Evolutionary conservation across 2,329 filamentous ascomycete species (phyloP).

Genomic region (Knoxdaviesia proteae): DNA sequence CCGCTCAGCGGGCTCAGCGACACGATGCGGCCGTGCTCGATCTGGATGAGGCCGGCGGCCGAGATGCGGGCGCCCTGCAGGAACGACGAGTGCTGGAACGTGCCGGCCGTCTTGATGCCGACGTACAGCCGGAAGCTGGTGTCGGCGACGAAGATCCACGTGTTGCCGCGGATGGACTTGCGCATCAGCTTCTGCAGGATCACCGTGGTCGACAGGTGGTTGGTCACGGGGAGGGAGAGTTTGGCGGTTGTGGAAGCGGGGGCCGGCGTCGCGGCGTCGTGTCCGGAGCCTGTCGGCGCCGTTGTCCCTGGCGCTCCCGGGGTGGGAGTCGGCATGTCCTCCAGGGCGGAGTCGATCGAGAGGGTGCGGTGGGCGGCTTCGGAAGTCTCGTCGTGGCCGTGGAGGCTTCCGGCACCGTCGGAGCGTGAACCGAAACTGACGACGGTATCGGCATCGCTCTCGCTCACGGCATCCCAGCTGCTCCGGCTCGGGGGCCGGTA

Average conservation of each 20-base stretch:
- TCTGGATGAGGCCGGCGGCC: conserved; percentile 66
- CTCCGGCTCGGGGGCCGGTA: conserved; percentile 15
- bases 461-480: not conserved
- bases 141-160: conserved; percentile 86
- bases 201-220: conserved; percentile 48
- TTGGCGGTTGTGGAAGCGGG: not conserved
- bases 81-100: conserved; percentile 84
- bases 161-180: conserved; percentile 64
- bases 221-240: conserved; percentile 18
- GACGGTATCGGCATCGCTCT: conserved; percentile 8
- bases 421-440: not conserved
- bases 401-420: not conserved
- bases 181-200: conserved; percentile 62
- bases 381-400: not conserved
- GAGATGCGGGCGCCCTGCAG: conserved; percentile 64
- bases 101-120: conserved; percentile 72
- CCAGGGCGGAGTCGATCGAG: conserved; percentile 23
- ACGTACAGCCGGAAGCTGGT: conserved; percentile 71
- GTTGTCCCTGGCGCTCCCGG: conserved; percentile 38
- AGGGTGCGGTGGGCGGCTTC: conserved; percentile 10
- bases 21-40: conserved; percentile 59
- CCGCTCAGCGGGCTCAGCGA: conserved; percentile 53
- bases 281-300: conserved; percentile 13
- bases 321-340: conserved; percentile 37
- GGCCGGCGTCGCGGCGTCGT: conserved; percentile 1